Conservation (phyloP, 2,329 filamentous ascomycete genomes). For the Diaporthe citrichinensis region DNA sequence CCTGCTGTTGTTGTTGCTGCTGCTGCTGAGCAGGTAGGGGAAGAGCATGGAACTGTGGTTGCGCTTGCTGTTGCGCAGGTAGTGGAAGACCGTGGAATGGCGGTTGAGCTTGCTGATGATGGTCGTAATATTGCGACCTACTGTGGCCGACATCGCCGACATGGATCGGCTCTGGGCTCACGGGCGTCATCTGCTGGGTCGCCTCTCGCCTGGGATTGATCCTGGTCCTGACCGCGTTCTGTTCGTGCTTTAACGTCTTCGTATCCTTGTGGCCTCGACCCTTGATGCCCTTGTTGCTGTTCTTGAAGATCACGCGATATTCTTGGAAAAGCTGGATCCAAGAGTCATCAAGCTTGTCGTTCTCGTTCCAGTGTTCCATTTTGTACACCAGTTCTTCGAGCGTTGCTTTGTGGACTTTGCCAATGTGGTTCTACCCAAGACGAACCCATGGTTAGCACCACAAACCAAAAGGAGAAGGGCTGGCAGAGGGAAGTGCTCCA, state of each 20-base stretch:
- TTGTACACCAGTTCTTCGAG: conserved; percentile 23
- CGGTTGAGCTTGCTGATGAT: conserved; percentile 39
- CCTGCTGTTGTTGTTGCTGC: conserved; percentile 17
- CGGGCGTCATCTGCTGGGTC: conserved; percentile 44
- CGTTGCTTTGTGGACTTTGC: conserved; percentile 33
- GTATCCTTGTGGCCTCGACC: conserved; percentile 86
- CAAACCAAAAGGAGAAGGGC: too few relatives aligned
- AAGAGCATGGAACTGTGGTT: conserved; percentile 31
- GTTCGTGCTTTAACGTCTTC: conserved; percentile 63
- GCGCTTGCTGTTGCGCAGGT: conserved; percentile 34
- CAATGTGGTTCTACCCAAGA: conserved; percentile 36
- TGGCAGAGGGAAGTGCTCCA: neutral
- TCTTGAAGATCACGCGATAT: conserved; percentile 91
- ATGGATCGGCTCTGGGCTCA: conserved; percentile 47
- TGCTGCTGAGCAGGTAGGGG: conserved; percentile 29
- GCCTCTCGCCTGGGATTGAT: conserved; percentile 19
- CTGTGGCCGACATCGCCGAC: conserved; percentile 13
- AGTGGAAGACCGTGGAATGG: conserved; percentile 33
- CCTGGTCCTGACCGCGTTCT: neutral
- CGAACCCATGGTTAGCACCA: neutral
- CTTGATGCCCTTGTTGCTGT: conserved; percentile 98
- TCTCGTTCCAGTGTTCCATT: conserved; percentile 56
- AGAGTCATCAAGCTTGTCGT: conserved; percentile 79
- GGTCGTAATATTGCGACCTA: conserved; percentile 46
- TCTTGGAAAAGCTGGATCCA: conserved; percentile 82